Base-by-base conservation (phyloP, 2,329 filamentous ascomycete genomes). In the Daldinia sp. region DNA sequence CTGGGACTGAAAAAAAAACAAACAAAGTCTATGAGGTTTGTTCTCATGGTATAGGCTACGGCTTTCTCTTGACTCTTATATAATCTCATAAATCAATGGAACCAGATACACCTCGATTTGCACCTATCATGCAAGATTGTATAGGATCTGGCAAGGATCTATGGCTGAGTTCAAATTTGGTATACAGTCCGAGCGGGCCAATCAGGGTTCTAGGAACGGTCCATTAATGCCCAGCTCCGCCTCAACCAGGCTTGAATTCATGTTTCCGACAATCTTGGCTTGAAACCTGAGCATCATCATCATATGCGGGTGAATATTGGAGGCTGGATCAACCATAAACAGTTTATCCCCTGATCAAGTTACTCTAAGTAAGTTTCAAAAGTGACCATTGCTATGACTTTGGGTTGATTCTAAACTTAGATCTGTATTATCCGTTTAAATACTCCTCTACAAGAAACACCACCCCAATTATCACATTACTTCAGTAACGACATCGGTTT, bases 401-500 rank as follows among this genome's bases (percentile, higher is more conserved):
- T 6, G 13, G 26, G 13, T 13, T 50, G 9, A 33, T 10, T 1
- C 3, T 6, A 37, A 23, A 20, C 18, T 37, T 9, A 37, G 0
- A 15, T 57, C 15, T 12, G 26, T 7, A 10, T 9, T 13, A 37
- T 1, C 7, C 12, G 3, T 12, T 50, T 33, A 23, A 23, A 1
- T 23, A 13, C 10, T 48, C 12, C 13, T 23, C n/a, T 9, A 13
- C 6, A 18, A 42, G 58, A 46, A 46, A 28, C 12, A 15, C 20
- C 20, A 28, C n/a, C 6, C 13, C 3, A 28, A 48, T 55, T 4
- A 65, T 62, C 60, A 73, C 10, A 46, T 41, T 15, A 59, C 64
- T 6, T 67, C 64, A 7, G 57, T 33, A n/a, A 75, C 20, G 56
- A 74, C 74, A 48, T 77, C 76, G 0, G 41, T 69, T 44, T 69